Evolutionary conservation across 148 eudicot genomes (phyloP).

Genomic region (Hydrangea macrophylla): DNA sequence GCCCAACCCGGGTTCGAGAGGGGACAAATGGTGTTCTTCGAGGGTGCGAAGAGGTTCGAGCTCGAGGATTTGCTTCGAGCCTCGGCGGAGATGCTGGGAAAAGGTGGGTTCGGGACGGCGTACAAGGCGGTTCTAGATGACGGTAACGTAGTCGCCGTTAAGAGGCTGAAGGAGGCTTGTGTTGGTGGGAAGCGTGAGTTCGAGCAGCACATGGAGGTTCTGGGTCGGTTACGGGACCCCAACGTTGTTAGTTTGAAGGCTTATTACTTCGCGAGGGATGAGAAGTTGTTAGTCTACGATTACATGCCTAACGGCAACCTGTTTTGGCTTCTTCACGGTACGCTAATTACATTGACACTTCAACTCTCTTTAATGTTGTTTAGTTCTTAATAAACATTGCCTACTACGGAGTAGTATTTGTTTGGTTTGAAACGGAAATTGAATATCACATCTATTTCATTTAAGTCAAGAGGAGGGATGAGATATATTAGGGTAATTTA

Average conservation of each 20-base stretch:
- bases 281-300: slow-evolving; percentile 82
- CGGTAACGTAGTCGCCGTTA: slow-evolving; percentile 79
- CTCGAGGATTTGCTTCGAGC: slow-evolving; percentile 83
- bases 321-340: slow-evolving; percentile 94
- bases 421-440: too few species aligned
- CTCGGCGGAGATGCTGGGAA: slow-evolving; percentile 93
- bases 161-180: slow-evolving; percentile 62
- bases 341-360: background rate
- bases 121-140: slow-evolving; percentile 88
- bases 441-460: too few species aligned
- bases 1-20: slow-evolving; percentile 31
- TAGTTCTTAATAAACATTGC: too few species aligned
- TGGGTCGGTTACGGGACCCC: slow-evolving; percentile 62
- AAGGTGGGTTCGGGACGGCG: slow-evolving; percentile 85
- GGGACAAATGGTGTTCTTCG: slow-evolving; percentile 82
- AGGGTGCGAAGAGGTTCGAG: slow-evolving; percentile 73
- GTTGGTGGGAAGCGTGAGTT: slow-evolving; percentile 53
- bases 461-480: too few species aligned
- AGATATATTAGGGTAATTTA: too few species aligned
- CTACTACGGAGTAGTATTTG: too few species aligned
- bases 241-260: slow-evolving; percentile 71
- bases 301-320: slow-evolving; percentile 82
- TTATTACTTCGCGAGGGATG: slow-evolving; percentile 81
- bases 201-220: slow-evolving; percentile 76
- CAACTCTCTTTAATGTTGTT: too few species aligned